Evolutionary conservation across 148 eudicot species (phyloP).

Genomic region (Suaeda aralocaspica): DNA sequence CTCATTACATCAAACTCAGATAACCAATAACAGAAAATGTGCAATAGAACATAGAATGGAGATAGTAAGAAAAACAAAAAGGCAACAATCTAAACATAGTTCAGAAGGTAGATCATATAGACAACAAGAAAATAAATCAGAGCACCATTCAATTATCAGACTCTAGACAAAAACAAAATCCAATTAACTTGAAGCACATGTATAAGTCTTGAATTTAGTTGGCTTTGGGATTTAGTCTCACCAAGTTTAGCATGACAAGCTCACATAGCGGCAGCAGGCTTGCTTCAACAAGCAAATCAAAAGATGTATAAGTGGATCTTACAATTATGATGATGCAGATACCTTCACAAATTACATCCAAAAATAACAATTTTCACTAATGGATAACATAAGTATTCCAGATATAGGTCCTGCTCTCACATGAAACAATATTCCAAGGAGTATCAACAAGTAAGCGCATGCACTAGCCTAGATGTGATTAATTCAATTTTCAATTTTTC

Average conservation of each 20-base stretch:
- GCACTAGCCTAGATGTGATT: not conserved
- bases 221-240: not conserved
- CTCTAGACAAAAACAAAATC: not conserved
- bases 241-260: constrained; percentile 5
- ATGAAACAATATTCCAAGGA: not conserved
- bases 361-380: not conserved
- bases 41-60: no score
- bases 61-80: no score
- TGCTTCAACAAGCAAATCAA: not conserved
- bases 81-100: no score
- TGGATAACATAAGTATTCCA: not conserved
- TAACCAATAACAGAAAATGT: no score
- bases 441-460: not conserved
- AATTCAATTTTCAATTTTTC: no score
- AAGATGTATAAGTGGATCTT: no score
- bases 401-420: not conserved
- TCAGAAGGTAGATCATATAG: not conserved
- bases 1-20: not conserved
- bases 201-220: not conserved
- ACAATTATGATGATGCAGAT: no score
- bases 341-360: not conserved
- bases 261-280: not conserved
- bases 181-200: constrained; percentile 6
- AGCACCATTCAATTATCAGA: not conserved
- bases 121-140: not conserved